Base-by-base conservation (phyloP, 352 stramenopile species). In the Phytophthora agathidicida region DNA sequence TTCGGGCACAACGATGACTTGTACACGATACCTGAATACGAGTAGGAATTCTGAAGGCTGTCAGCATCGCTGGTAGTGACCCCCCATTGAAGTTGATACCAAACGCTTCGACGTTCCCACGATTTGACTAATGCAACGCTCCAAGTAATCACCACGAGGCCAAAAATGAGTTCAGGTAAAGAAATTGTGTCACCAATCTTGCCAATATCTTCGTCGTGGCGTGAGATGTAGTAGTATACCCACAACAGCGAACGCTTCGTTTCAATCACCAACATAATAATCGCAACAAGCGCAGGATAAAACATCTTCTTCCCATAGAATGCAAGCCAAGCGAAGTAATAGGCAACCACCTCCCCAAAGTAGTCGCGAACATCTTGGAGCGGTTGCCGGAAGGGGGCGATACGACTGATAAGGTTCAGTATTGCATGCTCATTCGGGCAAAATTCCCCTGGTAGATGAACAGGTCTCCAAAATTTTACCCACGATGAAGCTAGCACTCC, bases 321-420 rank as follows among this genome's bases (percentile, higher is more conserved):
- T 3, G 72, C 71, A 19, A 96, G 52, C 79, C 88, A 97, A 13
- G 90, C 91, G 71, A 97, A 97, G 77, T 97, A 97, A 43, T 96
- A 97, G 17, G 81, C 91, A 23, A 96, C 74, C 19, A 68, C 54
- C 48, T 97, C 88, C 20, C 90, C 91, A 72, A 96, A 96, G 61
- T 97, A 97, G 47, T 93, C 73, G 8, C 79, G 71, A 2, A 97
- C 73, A 28, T 66, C 36, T 44, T 89, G 80, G 2, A 97, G 64
- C 2, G 89, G 89, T 60, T 97, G 89, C 0, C 71, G 76, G 33
- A 94, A 85, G 8, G 80, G 77, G 13, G 65, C 63, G 4, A 75
- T 22, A 1, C 80, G 68, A 7, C 53, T 63, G 0, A 86, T 31
- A 30, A 69, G 48, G 50, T 75, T 84, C 26, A 73, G 36, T 33